Evolutionary conservation across 495 filamentous ascomycete genomes (phyloP), one percentile per base, ranked within the genome.

Genomic region (Penicillium angulare): DNA sequence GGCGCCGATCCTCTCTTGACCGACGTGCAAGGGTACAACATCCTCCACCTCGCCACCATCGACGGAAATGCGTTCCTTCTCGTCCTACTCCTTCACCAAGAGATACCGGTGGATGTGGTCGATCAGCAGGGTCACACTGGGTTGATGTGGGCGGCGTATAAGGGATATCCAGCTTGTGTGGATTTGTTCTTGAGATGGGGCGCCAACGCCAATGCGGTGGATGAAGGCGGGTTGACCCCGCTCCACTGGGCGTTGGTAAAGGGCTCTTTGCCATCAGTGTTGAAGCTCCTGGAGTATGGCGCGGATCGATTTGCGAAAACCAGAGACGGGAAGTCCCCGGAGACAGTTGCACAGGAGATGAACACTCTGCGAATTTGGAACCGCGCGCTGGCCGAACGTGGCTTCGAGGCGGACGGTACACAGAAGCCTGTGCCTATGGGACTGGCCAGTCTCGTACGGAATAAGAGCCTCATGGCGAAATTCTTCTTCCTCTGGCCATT

Each of bases 81-180:
- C n/a, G 78, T 92, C 22, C 73, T 98, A 3, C 76, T 90, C 12
- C 75, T 98, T 2, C 93, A 97, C 68, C 89, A 96, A 59, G 89
- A 91, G 57, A 91, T 98, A 33, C 88, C 91, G 10, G 86, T 98
- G 49, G 93, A 98, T 64, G 86, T 90, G 15, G 78, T 85, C 27
- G 93, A 98, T 71, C 78, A 86, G 44, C 87, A 88, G 59, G 87
- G 89, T 9, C 95, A 98, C 69, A 97, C 95, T 1, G 85, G 83
- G 31, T 72, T 98, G 44, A 98, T 98, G 93, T 98, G 93, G 93
- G 89, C 95, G 20, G 92, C 92, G 23, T 98, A 98, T 71, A 98
- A 97, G 64, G 95, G 95, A 16, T 95, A 82, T 64, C 86, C 90
- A 0, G 84, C 84, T 18, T 93, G 87, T 60, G 95, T 98, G 38